Conservation (phyloP, 2,329 filamentous ascomycete genomes). For the Cryphonectria japonica region DNA sequence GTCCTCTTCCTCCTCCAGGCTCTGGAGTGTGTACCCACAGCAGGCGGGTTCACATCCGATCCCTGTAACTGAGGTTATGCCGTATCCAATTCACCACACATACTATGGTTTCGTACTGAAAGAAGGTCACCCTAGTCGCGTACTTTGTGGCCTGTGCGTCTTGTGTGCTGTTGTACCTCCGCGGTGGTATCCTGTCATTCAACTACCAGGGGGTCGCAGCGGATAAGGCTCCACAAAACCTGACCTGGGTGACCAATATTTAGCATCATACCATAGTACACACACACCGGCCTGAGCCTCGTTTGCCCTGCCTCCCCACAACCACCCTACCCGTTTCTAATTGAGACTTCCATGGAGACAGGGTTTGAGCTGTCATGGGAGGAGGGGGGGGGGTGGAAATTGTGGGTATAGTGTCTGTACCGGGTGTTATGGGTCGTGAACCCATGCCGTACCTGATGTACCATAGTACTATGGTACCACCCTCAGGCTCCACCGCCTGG, state of each 20-base stretch:
- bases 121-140: no score
- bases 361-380: neutral
- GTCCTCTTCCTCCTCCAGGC: neutral
- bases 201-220: no score
- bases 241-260: no score
- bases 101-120: no score
- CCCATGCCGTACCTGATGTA: neutral
- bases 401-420: neutral
- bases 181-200: no score
- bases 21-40: neutral
- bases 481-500: neutral
- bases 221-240: no score
- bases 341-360: neutral
- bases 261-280: no score
- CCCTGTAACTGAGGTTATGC: constrained; percentile 1
- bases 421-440: neutral
- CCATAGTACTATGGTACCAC: constrained; percentile 8
- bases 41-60: constrained; percentile 6
- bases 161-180: no score
- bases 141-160: no score
- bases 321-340: neutral
- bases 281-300: neutral
- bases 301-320: neutral
- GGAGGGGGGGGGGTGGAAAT: neutral
- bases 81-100: neutral